Evolutionary conservation across 441 rosid species (phyloP).

Genomic region (Raphanus hybrid): DNA sequence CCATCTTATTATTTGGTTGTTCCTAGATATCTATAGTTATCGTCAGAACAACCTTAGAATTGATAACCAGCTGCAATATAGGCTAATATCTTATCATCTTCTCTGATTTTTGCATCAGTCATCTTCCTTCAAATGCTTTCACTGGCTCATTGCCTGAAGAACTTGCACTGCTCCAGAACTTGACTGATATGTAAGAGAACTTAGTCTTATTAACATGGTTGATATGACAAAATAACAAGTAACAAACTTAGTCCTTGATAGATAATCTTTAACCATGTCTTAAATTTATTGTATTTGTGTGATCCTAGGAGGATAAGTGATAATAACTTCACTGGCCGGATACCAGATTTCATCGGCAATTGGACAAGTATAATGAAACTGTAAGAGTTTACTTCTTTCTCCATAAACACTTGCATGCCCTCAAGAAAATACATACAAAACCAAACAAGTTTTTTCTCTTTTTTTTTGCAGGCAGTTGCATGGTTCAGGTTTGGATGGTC

Average conservation of each 20-base stretch:
- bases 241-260: not conserved
- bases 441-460: not conserved
- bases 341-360: slow-evolving; percentile 71
- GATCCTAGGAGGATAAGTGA: slow-evolving; percentile 74
- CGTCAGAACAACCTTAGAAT: not conserved
- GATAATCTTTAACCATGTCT: not conserved
- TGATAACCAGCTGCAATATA: not conserved
- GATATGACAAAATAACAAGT: not conserved
- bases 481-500: slow-evolving; percentile 82
- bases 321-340: slow-evolving; percentile 68
- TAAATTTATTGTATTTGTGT: slow-evolving; percentile 16
- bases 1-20: slow-evolving; percentile 8
- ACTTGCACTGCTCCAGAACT: slow-evolving; percentile 60
- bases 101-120: slow-evolving; percentile 44
- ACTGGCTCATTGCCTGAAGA: slow-evolving; percentile 62
- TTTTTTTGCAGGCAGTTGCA: slow-evolving; percentile 65
- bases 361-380: slow-evolving; percentile 71
- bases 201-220: slow-evolving; percentile 9
- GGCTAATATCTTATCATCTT: not conserved
- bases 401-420: slow-evolving; percentile 7
- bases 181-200: slow-evolving; percentile 73
- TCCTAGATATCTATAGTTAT: not conserved
- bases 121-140: slow-evolving; percentile 73
- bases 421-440: slow-evolving; percentile 18
- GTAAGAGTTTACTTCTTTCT: slow-evolving; percentile 47